Conservation (phyloP, 371 early-diverging fungal genomes). For the Syncephalastrum monosporum region DNA sequence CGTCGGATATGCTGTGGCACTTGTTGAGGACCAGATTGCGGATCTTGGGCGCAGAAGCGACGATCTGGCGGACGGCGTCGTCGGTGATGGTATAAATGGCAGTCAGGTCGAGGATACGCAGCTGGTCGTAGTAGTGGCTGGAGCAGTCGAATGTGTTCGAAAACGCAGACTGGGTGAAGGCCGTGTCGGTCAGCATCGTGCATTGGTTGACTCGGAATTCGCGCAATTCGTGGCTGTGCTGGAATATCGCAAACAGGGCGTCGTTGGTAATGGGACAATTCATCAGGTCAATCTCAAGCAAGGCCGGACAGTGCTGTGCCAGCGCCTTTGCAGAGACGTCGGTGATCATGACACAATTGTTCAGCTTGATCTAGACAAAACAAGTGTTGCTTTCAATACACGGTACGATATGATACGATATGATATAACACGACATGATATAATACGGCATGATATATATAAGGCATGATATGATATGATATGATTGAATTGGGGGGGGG, state of each 20-base stretch:
- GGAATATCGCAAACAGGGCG: conserved; percentile 46
- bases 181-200: conserved; percentile 42
- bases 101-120: conserved; percentile 63
- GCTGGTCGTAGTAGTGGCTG: conserved; percentile 44
- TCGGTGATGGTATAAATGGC: conserved; percentile 53
- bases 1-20: conserved; percentile 55
- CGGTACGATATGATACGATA: too few species aligned
- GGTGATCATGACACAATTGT: conserved; percentile 51
- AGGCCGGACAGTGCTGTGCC: conserved; percentile 48
- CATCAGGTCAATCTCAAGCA: conserved; percentile 60
- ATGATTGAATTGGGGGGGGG: too few species aligned
- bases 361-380: conserved; percentile 55
- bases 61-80: conserved; percentile 45
- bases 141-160: conserved; percentile 1
- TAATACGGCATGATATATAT: too few species aligned
- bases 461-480: too few species aligned
- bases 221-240: conserved; percentile 47
- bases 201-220: conserved; percentile 54
- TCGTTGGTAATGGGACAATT: conserved; percentile 53
- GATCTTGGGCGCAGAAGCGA: conserved; percentile 55
- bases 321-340: conserved; percentile 52
- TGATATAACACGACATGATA: too few species aligned
- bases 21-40: conserved; percentile 62
- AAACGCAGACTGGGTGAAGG: conserved; percentile 39
- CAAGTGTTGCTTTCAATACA: neutral